Evolutionary conservation across 75 land plant species (phyloP).

Genomic region (Pinus taeda): DNA sequence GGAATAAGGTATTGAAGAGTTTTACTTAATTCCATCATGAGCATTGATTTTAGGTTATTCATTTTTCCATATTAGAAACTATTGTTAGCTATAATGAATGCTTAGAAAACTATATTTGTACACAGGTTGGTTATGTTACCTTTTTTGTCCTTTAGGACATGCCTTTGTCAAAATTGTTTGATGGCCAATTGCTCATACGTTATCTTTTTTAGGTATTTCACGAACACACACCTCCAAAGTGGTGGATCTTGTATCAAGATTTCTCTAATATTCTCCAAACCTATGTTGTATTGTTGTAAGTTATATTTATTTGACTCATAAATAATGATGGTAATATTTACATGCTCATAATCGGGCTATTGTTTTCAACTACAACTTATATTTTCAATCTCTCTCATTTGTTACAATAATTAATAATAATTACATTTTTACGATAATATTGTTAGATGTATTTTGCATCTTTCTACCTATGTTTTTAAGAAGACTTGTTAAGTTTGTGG

Average conservation of each 20-base stretch:
- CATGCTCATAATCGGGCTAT: too few species aligned
- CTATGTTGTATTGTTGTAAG: slow-evolving; percentile 90
- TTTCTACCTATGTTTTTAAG: too few species aligned
- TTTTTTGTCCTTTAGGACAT: not conserved
- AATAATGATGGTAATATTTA: too few species aligned
- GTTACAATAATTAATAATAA: too few species aligned
- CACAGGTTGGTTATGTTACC: not conserved
- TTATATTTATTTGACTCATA: not conserved
- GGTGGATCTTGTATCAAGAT: slow-evolving; percentile 80
- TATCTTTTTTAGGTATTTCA: slow-evolving; percentile 64
- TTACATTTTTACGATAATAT: too few species aligned
- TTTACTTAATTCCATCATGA: not conserved
- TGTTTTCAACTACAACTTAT: too few species aligned
- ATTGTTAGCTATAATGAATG: not conserved
- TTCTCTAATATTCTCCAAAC: slow-evolving; percentile 89
- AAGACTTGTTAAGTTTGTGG: too few species aligned
- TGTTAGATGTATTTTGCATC: too few species aligned
- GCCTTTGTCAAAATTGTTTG: not conserved
- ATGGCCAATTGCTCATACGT: not conserved
- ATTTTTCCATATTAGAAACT: not conserved
- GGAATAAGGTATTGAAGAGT: slow-evolving; percentile 65
- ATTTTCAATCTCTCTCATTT: too few species aligned
- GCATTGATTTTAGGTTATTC: not conserved
- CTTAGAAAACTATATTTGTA: not conserved
- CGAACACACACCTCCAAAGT: slow-evolving; percentile 89